A percentile compares a stretch with the other conserved stretches of the same genome.
Evolutionary conservation across 2,329 filamentous ascomycete species (phyloP).

Genomic region (Neonectria punicea): DNA sequence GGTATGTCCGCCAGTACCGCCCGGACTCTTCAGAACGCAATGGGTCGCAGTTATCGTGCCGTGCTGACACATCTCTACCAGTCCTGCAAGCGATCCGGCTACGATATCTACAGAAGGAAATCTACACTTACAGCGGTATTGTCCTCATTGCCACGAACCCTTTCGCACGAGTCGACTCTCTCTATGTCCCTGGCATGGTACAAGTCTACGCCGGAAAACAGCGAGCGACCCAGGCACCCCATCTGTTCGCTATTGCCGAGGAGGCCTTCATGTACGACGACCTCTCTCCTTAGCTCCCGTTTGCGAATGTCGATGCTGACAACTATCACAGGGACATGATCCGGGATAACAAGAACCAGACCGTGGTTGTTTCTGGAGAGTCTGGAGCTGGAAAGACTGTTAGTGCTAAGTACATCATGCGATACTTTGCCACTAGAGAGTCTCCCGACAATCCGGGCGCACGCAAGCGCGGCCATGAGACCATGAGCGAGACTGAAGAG

Average conservation of each 20-base stretch:
- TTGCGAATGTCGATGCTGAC: slow-evolving; percentile 48
- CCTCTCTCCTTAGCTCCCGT: not conserved
- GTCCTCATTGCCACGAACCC: slow-evolving; percentile 98
- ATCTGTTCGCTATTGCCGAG: slow-evolving; percentile 98
- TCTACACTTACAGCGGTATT: slow-evolving; percentile 99
- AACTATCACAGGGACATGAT: slow-evolving; percentile 84
- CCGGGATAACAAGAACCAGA: slow-evolving; percentile 95
- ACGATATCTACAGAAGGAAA: slow-evolving; percentile 97
- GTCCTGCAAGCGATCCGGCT: slow-evolving; percentile 97
- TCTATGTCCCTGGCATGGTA: slow-evolving; percentile 99
- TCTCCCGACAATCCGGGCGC: slow-evolving; percentile 87
- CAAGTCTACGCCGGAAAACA: slow-evolving; percentile 98
- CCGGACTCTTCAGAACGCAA: not conserved
- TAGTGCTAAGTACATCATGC: slow-evolving; percentile 99
- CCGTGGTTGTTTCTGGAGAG: slow-evolving; percentile 98
- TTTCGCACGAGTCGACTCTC: slow-evolving; percentile 95
- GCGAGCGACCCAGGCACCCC: slow-evolving; percentile 93
- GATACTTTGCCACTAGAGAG: slow-evolving; percentile 98
- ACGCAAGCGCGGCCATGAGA: slow-evolving; percentile 78
- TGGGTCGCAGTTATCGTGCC: not conserved
- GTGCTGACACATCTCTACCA: slow-evolving; percentile 53
- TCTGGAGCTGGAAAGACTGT: slow-evolving; percentile 99
- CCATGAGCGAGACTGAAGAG: slow-evolving; percentile 98
- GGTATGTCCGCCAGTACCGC: slow-evolving; percentile 64
- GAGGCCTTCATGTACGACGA: slow-evolving; percentile 89